A percentile compares a stretch with the other conserved stretches of the same genome.
Evolutionary conservation across 2,329 filamentous ascomycete genomes (phyloP).

Genomic region (Neophaeococcomyces mojaviensis): DNA sequence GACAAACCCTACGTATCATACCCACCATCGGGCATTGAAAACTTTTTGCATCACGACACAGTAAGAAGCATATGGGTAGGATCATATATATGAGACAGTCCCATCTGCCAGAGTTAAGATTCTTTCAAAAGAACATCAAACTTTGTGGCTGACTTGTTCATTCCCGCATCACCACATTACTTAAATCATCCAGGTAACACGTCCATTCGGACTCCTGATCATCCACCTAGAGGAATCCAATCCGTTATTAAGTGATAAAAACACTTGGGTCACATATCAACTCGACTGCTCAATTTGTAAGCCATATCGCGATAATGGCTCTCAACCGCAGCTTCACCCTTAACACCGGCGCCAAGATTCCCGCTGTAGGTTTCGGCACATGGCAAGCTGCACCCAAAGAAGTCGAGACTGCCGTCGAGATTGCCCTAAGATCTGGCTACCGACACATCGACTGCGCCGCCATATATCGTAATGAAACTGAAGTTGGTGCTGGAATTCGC

Average conservation of each 20-base stretch:
- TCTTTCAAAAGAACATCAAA: no score
- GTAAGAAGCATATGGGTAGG: no score
- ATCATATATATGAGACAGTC: no score
- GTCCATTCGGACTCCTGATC: no score
- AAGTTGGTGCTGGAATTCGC: constrained; percentile 42
- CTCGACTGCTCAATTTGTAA: no score
- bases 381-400: constrained; percentile 15
- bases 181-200: no score
- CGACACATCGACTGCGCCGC: constrained; percentile 51
- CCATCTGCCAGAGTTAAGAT: no score
- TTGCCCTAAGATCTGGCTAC: constrained; percentile 44
- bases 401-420: constrained; percentile 6
- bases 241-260: neutral
- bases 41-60: no score
- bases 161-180: no score
- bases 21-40: no score
- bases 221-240: neutral
- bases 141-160: no score
- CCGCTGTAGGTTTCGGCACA: constrained; percentile 23
- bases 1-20: no score
- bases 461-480: constrained; percentile 44
- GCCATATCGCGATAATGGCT: neutral
- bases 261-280: neutral
- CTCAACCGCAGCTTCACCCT: constrained; percentile 21
- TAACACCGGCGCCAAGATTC: constrained; percentile 30